Evolutionary conservation across 1,284 basidiomycete species (phyloP).

Genomic region (Pascua sp.): DNA sequence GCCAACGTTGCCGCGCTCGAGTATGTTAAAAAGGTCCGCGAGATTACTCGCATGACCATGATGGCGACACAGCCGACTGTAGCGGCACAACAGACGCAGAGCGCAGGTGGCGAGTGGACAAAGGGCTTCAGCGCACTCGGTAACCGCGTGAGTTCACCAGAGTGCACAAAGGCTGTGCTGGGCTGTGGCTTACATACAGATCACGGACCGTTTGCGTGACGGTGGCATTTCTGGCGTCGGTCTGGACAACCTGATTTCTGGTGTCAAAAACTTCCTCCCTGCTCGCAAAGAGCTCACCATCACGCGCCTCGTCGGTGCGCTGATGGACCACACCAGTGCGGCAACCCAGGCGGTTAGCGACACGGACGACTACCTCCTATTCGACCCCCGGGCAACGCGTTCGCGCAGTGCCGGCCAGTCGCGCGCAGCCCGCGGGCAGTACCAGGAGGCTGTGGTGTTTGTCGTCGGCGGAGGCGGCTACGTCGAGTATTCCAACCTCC

Average conservation of each 20-base stretch:
- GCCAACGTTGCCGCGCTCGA: constrained; percentile 81
- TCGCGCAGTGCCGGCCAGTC: constrained; percentile 54
- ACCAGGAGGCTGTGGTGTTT: constrained; percentile 86
- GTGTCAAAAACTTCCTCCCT: constrained; percentile 97
- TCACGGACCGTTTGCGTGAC: constrained; percentile 90
- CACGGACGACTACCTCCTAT: constrained; percentile 92
- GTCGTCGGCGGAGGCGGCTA: constrained; percentile 95
- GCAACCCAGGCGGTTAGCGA: constrained; percentile 90
- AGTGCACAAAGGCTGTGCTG: neutral
- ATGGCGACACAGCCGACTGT: constrained; percentile 71
- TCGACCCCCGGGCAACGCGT: constrained; percentile 80
- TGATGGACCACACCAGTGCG: constrained; percentile 93
- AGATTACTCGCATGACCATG: constrained; percentile 86
- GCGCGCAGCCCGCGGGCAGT: constrained; percentile 56
- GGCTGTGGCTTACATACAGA: constrained; percentile 27
- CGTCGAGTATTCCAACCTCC: constrained; percentile 93
- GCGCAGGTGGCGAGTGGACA: constrained; percentile 57
- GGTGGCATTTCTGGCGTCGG: constrained; percentile 63
- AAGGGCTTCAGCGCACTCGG: constrained; percentile 88
- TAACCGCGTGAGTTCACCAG: constrained; percentile 63
- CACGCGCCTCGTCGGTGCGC: constrained; percentile 86
- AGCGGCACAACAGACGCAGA: constrained; percentile 44
- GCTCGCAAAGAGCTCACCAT: constrained; percentile 90
- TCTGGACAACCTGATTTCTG: constrained; percentile 91
- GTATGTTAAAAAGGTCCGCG: constrained; percentile 86